Evolutionary conservation across 192 early-diverging fungal species (phyloP).

Genomic region (Physocladia obscura): DNA sequence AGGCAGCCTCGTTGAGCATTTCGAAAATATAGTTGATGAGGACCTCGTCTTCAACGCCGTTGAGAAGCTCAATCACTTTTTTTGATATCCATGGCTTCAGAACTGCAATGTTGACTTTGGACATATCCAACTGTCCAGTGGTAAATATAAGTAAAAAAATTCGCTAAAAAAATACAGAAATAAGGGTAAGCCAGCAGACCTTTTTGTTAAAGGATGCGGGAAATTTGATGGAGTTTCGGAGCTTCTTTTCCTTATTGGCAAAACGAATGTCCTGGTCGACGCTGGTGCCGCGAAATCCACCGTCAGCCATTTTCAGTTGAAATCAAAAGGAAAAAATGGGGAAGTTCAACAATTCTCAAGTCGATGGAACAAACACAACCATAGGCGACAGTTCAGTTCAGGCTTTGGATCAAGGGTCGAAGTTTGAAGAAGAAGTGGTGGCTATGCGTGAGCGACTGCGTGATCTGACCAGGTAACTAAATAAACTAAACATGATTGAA

Average conservation of each 20-base stretch:
- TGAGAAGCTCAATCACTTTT: conserved; percentile 69
- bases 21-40: conserved; percentile 82
- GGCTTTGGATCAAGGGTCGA: too few species aligned
- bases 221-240: conserved; percentile 76
- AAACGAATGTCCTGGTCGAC: conserved; percentile 77
- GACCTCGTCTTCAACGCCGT: conserved; percentile 95
- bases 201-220: conserved; percentile 75
- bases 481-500: neutral
- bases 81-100: conserved; percentile 86
- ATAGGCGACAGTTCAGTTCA: too few species aligned
- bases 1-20: conserved; percentile 68
- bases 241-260: conserved; percentile 79
- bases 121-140: conserved; percentile 76
- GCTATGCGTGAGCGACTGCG: neutral
- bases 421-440: too few species aligned
- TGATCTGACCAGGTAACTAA: neutral
- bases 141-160: neutral
- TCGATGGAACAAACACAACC: too few species aligned
- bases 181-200: conserved; percentile 49
- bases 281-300: conserved; percentile 53
- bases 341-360: too few species aligned
- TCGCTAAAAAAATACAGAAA: neutral
- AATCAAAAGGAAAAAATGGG: too few species aligned
- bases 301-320: conserved; percentile 28
- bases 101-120: conserved; percentile 83